Base-by-base conservation (phyloP, 306 rosid genomes). In the Luffa acutangula region DNA sequence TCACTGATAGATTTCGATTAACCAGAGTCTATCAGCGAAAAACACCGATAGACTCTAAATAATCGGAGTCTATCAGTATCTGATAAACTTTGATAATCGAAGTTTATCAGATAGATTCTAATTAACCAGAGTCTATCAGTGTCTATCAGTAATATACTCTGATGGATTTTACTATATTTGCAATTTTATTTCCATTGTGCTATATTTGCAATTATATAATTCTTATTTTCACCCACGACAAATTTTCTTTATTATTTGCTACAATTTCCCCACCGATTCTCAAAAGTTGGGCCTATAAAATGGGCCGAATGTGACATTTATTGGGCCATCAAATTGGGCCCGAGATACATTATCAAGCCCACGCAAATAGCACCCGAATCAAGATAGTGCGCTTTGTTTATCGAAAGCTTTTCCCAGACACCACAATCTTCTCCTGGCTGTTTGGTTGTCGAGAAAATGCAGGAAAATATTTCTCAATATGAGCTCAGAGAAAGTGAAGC, bases 361-460 rank as follows among this genome's bases (percentile, higher is more conserved):
- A 69, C 15, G 15, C n/a, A 69, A 1, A 4, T 11, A 2, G 52
- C 53, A 42, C 75, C 9, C 4, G 36, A 69, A 69, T 11, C 36
- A 9, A 67, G 51, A 9, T 4, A n/a, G 15, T 69, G 75, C 52
- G 15, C 48, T 37, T 7, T 33, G 31, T 33, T 33, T 65, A 6
- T 65, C 37, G 21, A 18, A 10, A 42, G 57, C 77, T 45, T 46
- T 6, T 36, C 13, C 77, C 77, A 21, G 25, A 12, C 42, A 9
- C 41, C 77, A 73, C 59, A 48, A 49, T 49, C 48, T 48, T 73
- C 77, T 33, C 43, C 14, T 14, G 77, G 43, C 14, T 21, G 76
- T 70, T 70, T 70, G 76, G 76, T 10, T 73, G 77, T 7, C 77
- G 77, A 49, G 59, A 73, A 48, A 48, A 46, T 48, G 57, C 15